Conservation (phyloP, 2,329 filamentous ascomycete species). For the Domatiomyces globalis region DNA sequence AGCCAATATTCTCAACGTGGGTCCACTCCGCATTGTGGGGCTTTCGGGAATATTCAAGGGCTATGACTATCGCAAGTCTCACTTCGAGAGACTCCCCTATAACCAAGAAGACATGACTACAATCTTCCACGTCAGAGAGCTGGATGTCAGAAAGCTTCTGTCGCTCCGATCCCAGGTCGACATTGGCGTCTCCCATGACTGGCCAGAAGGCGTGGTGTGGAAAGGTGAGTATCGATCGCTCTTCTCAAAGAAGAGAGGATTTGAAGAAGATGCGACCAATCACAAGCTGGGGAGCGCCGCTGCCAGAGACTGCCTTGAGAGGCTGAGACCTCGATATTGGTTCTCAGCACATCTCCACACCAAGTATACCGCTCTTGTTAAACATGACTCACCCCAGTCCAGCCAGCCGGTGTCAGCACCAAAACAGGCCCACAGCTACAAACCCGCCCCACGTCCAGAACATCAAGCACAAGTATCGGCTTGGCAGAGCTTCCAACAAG, state of each 20-base stretch:
- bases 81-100: constrained; percentile 78
- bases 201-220: constrained; percentile 73
- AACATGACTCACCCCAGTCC: constrained; percentile 28
- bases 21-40: constrained; percentile 73
- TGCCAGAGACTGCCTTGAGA: constrained; percentile 65
- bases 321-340: constrained; percentile 72
- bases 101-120: constrained; percentile 58
- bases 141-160: constrained; percentile 81
- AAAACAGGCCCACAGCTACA: background rate
- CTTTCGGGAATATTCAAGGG: constrained; percentile 93
- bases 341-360: constrained; percentile 88
- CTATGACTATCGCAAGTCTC: constrained; percentile 69
- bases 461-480: constrained; percentile 19
- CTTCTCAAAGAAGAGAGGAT: constrained; percentile 59
- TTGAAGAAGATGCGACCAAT: constrained; percentile 59
- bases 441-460: constrained; percentile 2
- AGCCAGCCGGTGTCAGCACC: background rate
- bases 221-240: constrained; percentile 55
- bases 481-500: constrained; percentile 27
- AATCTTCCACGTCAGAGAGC: constrained; percentile 79
- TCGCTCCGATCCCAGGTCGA: constrained; percentile 79
- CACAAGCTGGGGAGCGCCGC: constrained; percentile 68
- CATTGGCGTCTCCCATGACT: constrained; percentile 86
- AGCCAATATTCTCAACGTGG: constrained; percentile 73
- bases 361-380: constrained; percentile 58